Evolutionary conservation across 768 basidiomycete genomes (phyloP), one percentile per base, ranked within the genome.

Genomic region (Antrodiella citrinella): DNA sequence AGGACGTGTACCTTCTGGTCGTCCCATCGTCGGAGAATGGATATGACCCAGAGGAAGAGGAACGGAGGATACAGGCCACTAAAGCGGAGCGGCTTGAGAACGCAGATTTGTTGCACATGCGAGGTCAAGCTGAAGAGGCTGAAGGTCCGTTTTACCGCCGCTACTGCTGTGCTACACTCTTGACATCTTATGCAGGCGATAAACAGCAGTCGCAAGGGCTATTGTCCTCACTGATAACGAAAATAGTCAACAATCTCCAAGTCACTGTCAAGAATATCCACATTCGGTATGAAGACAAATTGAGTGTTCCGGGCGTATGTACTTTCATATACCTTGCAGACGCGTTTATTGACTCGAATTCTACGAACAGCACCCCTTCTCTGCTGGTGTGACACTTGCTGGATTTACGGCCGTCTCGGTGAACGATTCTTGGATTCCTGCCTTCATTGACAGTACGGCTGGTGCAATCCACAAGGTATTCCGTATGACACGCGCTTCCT

Each of bases 241-340:
- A 95, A 63, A 78, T 98, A 51, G 81, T 98, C 56, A 95, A 98
- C 69, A 99, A 99, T 62, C 67, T 98, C 21, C 96, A 99, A 70
- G 81, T 98, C 21, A 93, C 91, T 11, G 81, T 98, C 52, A 91
- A 86, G 68, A 95, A 96, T 59, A 91, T 99, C 41, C 96, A 99
- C 64, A 69, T 98, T 43, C 85, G 96, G 47, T 99, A 97, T 60
- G 96, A 99, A 67, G 96, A 99, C 69, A 85, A 84, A 45, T 65
- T 92, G 58, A 96, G 91, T 58, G 91, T 93, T 22, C 94, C 94
- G 24, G 91, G 87, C 23, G 93, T 93, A 66, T 60, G 86, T 70
- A 26, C 26, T 4, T 23, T 26, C 40, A 1, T 49, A 22, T 22
- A 35, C 44, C 23, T 22, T 24, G 4, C 44, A 12, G 3, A 38